A percentile compares a stretch with the other conserved stretches of the same genome.
These are phyloP conservation scores for Excoecaria agallocha DNA, from an alignment of 345 rosid genomes.

Conservation along the genomic window DNA sequence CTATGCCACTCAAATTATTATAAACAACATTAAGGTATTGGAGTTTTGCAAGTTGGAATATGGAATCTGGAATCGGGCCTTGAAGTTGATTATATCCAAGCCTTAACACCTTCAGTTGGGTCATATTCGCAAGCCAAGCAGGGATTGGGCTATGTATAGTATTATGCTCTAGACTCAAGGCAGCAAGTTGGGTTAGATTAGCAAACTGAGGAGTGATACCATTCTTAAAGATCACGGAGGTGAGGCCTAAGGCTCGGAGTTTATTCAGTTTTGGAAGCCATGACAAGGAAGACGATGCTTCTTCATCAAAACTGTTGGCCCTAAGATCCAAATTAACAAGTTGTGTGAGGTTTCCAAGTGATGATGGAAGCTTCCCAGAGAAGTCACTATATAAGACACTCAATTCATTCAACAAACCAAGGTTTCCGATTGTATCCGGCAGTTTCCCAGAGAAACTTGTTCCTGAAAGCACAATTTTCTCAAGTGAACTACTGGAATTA, in stretches of 20 bases:
- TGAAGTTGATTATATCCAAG: not conserved
- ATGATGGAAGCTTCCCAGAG: conserved; percentile 3
- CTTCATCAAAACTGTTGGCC: not conserved
- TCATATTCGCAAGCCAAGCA: not conserved
- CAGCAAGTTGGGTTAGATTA: not conserved
- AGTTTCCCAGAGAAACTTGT: conserved; percentile 1
- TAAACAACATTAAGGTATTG: not conserved
- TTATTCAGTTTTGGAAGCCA: not conserved
- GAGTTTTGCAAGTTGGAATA: not conserved
- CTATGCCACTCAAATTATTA: not conserved
- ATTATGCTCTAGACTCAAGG: not conserved
- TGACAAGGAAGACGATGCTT: not conserved
- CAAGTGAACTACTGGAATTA: conserved; percentile 15
- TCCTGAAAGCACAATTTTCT: not conserved
- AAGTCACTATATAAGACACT: not conserved
- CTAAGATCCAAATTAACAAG: not conserved
- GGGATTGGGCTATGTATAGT: not conserved
- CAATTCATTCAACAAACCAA: not conserved
- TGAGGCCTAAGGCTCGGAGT: not conserved
- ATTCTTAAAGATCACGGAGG: not conserved
- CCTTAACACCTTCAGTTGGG: not conserved
- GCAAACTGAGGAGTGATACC: not conserved
- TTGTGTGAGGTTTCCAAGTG: not conserved
- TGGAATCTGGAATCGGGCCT: not conserved
- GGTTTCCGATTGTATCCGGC: conserved; percentile 12